These are phyloP conservation scores for Trypanosoma congolense DNA, from an alignment of 208 protist genomes.

Conservation along the genomic window DNA sequence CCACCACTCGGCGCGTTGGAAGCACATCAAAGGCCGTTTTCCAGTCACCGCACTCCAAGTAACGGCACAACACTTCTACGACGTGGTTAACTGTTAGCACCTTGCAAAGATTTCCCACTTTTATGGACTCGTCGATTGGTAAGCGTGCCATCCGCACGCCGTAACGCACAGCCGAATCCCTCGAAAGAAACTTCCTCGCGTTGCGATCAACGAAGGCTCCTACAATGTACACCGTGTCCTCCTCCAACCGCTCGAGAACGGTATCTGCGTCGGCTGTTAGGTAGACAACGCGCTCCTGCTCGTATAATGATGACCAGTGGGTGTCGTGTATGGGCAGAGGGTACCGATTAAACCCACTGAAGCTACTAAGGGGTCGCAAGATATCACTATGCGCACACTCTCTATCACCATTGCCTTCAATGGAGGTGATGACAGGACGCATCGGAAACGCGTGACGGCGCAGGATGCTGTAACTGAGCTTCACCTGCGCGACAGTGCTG, in stretches of 20 bases:
- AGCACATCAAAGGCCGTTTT: slow-evolving; percentile 56
- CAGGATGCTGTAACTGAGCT: slow-evolving; percentile 80
- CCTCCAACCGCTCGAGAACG: slow-evolving; percentile 50
- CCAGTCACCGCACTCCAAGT: slow-evolving; percentile 50
- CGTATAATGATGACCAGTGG: slow-evolving; percentile 71
- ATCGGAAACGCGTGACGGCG: slow-evolving; percentile 64
- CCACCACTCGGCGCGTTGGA: slow-evolving; percentile 56
- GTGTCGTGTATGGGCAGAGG: slow-evolving; percentile 29
- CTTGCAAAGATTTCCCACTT: slow-evolving; percentile 82
- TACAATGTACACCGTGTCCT: slow-evolving; percentile 67
- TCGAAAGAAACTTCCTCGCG: slow-evolving; percentile 66
- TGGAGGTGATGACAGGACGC: slow-evolving; percentile 64
- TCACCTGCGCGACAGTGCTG: slow-evolving; percentile 82
- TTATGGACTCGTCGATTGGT: slow-evolving; percentile 71
- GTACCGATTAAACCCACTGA: slow-evolving; percentile 69
- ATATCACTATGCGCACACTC: slow-evolving; percentile 26
- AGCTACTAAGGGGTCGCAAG: slow-evolving; percentile 33
- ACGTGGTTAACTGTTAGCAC: slow-evolving; percentile 90
- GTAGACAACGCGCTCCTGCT: slow-evolving; percentile 44
- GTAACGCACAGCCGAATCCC: slow-evolving; percentile 42
- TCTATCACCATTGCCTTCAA: slow-evolving; percentile 33
- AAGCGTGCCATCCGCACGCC: slow-evolving; percentile 71
- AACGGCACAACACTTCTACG: slow-evolving; percentile 66
- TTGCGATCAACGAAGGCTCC: slow-evolving; percentile 91
- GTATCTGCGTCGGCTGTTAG: slow-evolving; percentile 74